Evolutionary conservation across 2,329 filamentous ascomycete species (phyloP).

Genomic region (Colletotrichum sojae): DNA sequence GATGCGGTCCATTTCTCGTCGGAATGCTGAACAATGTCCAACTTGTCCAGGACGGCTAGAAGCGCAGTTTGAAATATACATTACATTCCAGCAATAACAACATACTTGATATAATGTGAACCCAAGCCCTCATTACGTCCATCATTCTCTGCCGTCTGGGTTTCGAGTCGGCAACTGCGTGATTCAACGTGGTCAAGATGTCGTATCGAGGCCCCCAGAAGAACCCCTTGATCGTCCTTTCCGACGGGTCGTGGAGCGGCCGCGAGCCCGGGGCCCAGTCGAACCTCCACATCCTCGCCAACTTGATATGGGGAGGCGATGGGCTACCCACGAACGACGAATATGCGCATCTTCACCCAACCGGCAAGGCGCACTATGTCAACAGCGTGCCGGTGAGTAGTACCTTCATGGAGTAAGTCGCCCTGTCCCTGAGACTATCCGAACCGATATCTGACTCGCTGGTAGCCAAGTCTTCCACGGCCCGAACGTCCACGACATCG

Average conservation of each 20-base stretch:
- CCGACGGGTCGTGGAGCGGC: conserved; percentile 44
- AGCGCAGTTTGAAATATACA: no score
- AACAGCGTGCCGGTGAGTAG: conserved; percentile 23
- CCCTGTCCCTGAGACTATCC: fast-evolving
- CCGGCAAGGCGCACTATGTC: conserved; percentile 26
- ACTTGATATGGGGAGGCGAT: conserved; percentile 36
- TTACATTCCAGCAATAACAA: no score
- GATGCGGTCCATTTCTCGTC: no score
- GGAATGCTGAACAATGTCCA: no score
- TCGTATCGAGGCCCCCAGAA: conserved; percentile 29
- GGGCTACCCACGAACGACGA: conserved; percentile 15
- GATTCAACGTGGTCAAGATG: not conserved
- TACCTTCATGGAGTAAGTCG: conserved; percentile 25
- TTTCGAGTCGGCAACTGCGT: no score
- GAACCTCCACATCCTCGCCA: conserved; percentile 42
- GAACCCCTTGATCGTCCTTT: conserved; percentile 38
- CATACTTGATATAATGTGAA: no score
- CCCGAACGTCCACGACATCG: conserved; percentile 30
- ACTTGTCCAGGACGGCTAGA: no score
- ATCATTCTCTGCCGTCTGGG: no score
- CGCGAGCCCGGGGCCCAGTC: conserved; percentile 39
- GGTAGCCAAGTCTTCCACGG: conserved; percentile 18
- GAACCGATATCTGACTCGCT: not conserved
- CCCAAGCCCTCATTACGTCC: no score
- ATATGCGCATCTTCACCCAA: conserved; percentile 13